These are phyloP conservation scores for Ceratocystis eucalypticola DNA, from an alignment of 2,329 filamentous ascomycete species.

Conservation along the genomic window DNA sequence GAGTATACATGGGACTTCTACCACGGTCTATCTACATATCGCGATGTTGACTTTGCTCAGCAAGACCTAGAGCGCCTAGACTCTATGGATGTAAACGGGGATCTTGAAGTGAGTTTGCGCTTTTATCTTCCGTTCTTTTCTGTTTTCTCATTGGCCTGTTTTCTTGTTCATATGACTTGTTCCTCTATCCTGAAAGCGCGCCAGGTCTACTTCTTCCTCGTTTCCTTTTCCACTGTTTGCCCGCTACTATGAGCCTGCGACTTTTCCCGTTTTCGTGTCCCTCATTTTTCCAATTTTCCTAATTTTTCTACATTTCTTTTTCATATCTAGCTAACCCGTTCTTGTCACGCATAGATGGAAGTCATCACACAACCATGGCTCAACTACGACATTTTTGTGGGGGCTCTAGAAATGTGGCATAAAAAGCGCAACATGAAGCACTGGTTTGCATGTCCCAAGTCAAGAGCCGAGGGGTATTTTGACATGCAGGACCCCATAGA, in stretches of 20 bases:
- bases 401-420: slow-evolving; percentile 9
- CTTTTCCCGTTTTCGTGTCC: neutral
- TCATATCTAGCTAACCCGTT: neutral
- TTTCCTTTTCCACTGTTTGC: neutral
- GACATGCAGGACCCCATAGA: neutral
- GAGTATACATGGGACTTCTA: slow-evolving; percentile 30
- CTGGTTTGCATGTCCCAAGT: slow-evolving; percentile 1
- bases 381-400: slow-evolving; percentile 3
- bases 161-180: neutral
- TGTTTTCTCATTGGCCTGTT: neutral
- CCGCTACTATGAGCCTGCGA: neutral
- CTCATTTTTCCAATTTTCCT: neutral
- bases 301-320: no score
- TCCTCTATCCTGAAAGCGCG: neutral
- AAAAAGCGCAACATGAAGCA: neutral
- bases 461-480: neutral
- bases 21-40: slow-evolving; percentile 23
- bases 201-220: neutral
- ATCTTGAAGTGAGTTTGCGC: neutral
- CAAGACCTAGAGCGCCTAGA: neutral
- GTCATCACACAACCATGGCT: slow-evolving; percentile 6
- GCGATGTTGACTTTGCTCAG: slow-evolving; percentile 9
- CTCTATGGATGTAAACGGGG: neutral
- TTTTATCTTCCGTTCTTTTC: neutral
- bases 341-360: neutral